Evolutionary conservation across 2,329 filamentous ascomycete species (phyloP), one percentile per base, ranked within the genome.

Genomic region (Gyromitra esculenta): DNA sequence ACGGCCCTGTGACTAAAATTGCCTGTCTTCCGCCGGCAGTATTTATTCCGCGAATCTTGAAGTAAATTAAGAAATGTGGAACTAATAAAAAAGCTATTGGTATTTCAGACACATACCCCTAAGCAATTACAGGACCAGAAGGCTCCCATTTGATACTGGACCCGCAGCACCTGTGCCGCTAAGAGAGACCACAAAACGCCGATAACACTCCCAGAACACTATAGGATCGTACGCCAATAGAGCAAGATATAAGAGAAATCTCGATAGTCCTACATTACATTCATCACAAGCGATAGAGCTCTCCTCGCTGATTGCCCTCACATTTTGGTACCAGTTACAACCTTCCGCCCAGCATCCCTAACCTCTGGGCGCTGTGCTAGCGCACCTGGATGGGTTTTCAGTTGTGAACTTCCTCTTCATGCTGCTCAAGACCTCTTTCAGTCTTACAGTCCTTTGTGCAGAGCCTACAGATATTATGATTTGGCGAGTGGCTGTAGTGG

Each of bases 381-480:
- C 13, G 39, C 31, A 9, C 18, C 45, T 1, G 2, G 31, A 31
- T 52, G 25, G 25, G 39, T 5, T 5, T 41, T 75, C 50, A 75
- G 45, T 71, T 65, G 35, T 75, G 72, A 35, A 65, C 59, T 37
- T 64, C 13, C 45, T 71, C 59, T 39, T 75, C 72, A 60, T 75
- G 72, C 15, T 70, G 50, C 8, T 64, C 67, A 4, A 75, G 59
- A 39, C 65, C 59, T 41, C 52, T 70, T 25, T 18, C 52, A 13
- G 72, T 70, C 39, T 56, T 63, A 18, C 59, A 71, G 43, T 75
- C 72, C 31, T 64, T 75, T 18, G 59, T 48, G 18, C 72, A 75
- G 7, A 70, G 37, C 5, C 35, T 70, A 18, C 72, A 75, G 13
- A 75, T 65, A 13, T 69, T 69, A 50, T 69, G 66, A 9, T 37